Evolutionary conservation across 768 basidiomycete species (phyloP), one percentile per base, ranked within the genome.

Genomic region (Amanita pseudoporphyria): DNA sequence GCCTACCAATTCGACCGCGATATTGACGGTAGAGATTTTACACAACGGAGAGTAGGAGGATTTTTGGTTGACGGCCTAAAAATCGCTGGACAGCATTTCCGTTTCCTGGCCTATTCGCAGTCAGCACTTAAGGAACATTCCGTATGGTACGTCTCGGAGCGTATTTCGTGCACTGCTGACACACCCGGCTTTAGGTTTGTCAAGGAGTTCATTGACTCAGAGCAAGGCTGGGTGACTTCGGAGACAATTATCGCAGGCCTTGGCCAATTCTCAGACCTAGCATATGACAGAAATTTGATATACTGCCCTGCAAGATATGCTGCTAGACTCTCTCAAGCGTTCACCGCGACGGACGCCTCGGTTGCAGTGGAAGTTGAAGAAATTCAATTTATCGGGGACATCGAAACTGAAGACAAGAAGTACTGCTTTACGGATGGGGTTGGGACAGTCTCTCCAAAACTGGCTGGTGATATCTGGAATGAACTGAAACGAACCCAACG

Each of bases 41-140:
- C 82, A 47, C 58, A 63, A 22, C 47, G 58, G 2, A 71, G 81
- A 31, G 67, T 82, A 14, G 76, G 77, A 1, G 56, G 64, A 10
- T 57, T 70, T 33, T 57, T 79, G 24, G 60, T 73, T 13, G 47
- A 67, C 1, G 80, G 79, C 0, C 57, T 86, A n/a, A 58, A 33
- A 3, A 70, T 88, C 30, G 81, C 76, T 2, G 74, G 76, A 1
- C 67, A 77, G 31, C 57, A 58, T 7, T 87, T 84, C 56, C 53
- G 71, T 1, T 86, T 85, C 57, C 68, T 88, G 12, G 84, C 80
- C 0, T 87, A 86, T 62, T 85, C 84, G 0, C 81, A 80, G 56
- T 86, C 84, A 3, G 81, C 85, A 0, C 64, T 87, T n/a, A 84
- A 81, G 53, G 77, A 81, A 42, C 78, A 80, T 53, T 64, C 77